These are phyloP conservation scores for Neurospora sp. DNA, from an alignment of 495 filamentous ascomycete species.

Conservation along the genomic window DNA sequence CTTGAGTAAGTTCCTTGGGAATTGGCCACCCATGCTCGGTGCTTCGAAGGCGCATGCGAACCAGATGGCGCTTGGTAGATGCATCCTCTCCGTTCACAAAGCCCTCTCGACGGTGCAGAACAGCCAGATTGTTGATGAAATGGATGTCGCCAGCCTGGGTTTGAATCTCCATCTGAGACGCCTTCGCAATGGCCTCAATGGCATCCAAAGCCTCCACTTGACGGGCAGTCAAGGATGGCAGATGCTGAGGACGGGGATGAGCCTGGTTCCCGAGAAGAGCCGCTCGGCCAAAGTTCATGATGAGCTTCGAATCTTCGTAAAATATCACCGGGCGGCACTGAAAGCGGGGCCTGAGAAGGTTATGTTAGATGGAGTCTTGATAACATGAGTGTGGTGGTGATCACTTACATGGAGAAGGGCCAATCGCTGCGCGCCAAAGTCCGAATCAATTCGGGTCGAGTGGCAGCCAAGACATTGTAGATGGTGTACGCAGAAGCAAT, in stretches of 20 bases:
- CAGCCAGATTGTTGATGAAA: constrained; percentile 63
- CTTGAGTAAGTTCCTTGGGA: constrained; percentile 28
- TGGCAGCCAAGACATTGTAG: constrained; percentile 54
- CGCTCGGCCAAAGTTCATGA: constrained; percentile 52
- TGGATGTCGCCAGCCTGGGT: constrained; percentile 56
- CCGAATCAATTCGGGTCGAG: constrained; percentile 51
- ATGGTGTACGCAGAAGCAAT: constrained; percentile 50
- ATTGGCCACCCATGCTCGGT: constrained; percentile 34
- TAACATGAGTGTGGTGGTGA: neutral
- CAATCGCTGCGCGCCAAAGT: constrained; percentile 48
- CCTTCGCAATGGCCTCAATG: constrained; percentile 48
- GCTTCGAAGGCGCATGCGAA: constrained; percentile 42
- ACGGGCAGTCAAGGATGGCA: constrained; percentile 45
- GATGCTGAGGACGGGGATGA: constrained; percentile 40
- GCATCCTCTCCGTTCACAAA: constrained; percentile 40
- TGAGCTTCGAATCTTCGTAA: constrained; percentile 40
- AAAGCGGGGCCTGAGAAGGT: constrained; percentile 32
- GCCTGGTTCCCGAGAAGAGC: constrained; percentile 46
- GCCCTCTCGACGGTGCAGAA: constrained; percentile 56
- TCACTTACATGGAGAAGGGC: constrained; percentile 50
- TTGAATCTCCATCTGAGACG: constrained; percentile 43
- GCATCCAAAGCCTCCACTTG: constrained; percentile 55
- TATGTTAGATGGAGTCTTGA: constrained; percentile 1
- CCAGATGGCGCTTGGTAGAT: constrained; percentile 36
- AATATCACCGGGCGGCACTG: constrained; percentile 49